Conservation (phyloP, 2,329 filamentous ascomycete genomes). For the Ascochyta pisi region DNA sequence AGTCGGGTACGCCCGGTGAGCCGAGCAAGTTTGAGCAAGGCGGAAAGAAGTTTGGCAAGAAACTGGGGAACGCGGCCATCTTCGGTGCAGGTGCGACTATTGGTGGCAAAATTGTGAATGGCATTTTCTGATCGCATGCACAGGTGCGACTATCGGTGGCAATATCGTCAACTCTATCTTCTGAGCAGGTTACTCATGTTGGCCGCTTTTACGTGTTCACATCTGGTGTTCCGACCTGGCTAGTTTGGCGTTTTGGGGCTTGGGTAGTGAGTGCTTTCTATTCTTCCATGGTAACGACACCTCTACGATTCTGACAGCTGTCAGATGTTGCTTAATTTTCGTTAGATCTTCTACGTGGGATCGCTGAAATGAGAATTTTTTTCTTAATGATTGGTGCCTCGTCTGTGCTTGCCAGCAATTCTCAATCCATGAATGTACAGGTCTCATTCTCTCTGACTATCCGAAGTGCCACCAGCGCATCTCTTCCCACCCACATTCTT, state of each 20-base stretch:
- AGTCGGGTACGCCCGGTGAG: slow-evolving; percentile 48
- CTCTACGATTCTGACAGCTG: slow-evolving; percentile 9
- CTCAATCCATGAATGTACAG: no score
- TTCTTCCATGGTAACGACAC: neutral
- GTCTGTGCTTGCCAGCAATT: no score
- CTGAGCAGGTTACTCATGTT: slow-evolving; percentile 9
- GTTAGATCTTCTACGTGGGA: neutral
- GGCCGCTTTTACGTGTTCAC: slow-evolving; percentile 10
- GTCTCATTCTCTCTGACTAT: neutral
- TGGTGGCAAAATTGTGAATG: slow-evolving; percentile 78
- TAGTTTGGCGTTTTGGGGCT: slow-evolving; percentile 12
- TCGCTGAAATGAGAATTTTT: no score
- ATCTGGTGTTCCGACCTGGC: slow-evolving; percentile 1
- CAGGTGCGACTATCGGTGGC: slow-evolving; percentile 86
- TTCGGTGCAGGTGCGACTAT: slow-evolving; percentile 93
- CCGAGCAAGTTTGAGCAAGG: slow-evolving; percentile 72
- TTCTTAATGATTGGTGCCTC: no score
- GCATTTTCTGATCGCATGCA: slow-evolving; percentile 60
- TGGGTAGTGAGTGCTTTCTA: slow-evolving; percentile 11
- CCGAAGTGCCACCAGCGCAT: no score
- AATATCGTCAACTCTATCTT: slow-evolving; percentile 70
- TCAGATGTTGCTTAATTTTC: slow-evolving; percentile 11
- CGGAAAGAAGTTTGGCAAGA: slow-evolving; percentile 97
- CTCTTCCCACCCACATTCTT: no score
- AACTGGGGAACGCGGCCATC: slow-evolving; percentile 83